Conservation (phyloP, 345 rosid genomes). For the Sapria himalayana region DNA sequence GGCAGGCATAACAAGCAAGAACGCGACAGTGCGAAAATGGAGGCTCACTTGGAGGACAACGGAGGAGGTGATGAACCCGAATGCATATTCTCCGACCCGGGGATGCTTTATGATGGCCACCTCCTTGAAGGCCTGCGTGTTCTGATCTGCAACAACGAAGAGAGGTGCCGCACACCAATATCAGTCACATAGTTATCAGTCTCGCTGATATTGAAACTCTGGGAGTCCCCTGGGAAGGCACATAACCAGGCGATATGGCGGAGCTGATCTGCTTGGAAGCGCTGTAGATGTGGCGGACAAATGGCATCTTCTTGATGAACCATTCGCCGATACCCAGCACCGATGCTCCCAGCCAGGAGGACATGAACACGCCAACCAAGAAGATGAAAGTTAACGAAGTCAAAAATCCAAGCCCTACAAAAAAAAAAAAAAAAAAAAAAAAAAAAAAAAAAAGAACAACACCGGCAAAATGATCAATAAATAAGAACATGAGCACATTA, state of each 20-base stretch:
- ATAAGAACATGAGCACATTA: too few relatives aligned
- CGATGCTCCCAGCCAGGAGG: conserved; percentile 97
- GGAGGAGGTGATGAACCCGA: conserved; percentile 88
- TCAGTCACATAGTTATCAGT: too few relatives aligned
- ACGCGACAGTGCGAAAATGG: not conserved
- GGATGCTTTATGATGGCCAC: conserved; percentile 97
- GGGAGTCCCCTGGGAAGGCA: too few relatives aligned
- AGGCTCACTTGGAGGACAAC: conserved; percentile 57
- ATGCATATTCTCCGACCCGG: conserved; percentile 92
- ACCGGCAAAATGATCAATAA: not conserved
- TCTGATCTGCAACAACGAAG: conserved; percentile 50
- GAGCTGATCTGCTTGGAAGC: conserved; percentile 98
- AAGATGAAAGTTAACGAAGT: conserved; percentile 86
- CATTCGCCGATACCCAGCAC: conserved; percentile 88
- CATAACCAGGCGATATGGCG: conserved; percentile 98
- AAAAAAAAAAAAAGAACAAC: conserved; percentile 4
- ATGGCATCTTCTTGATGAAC: conserved; percentile 98
- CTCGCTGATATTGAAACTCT: too few relatives aligned
- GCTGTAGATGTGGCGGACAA: conserved; percentile 85
- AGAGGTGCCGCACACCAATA: not conserved
- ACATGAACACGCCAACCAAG: conserved; percentile 97
- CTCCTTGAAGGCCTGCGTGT: conserved; percentile 88
- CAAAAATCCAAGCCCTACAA: conserved; percentile 77
- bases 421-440: conserved; percentile 9
- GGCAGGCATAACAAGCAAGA: not conserved